Percentiles rank a stretch among this genome's conserved stretches.
phyloP scores from a whole-genome alignment of 768 basidiomycete species.

The Chiua virens region DNA sequence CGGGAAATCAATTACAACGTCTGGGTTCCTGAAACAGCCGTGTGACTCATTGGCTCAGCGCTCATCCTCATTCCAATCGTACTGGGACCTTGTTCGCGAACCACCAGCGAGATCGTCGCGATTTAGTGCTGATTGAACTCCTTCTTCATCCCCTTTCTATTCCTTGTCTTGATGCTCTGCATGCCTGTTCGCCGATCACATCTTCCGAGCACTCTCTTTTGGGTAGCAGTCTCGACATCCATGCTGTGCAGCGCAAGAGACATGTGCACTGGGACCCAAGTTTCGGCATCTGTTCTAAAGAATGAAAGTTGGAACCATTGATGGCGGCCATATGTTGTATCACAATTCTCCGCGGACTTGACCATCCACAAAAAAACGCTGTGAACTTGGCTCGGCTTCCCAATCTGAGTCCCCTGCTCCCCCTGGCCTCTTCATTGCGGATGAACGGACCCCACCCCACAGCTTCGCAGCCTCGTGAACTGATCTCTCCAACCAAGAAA shows the following conservation, averaged over 20 bases:
- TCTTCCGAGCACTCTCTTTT: too few relatives aligned
- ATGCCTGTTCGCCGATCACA: conserved; percentile 24
- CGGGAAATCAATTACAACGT: conserved; percentile 22
- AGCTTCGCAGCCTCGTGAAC: too few relatives aligned
- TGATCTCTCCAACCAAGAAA: conserved; percentile 8
- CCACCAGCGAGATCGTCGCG: conserved; percentile 18
- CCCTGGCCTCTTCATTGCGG: conserved; percentile 23
- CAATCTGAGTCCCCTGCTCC: conserved; percentile 6
- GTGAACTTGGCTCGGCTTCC: conserved; percentile 14
- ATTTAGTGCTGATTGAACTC: conserved; percentile 25
- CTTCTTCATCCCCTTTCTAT: conserved; percentile 7
- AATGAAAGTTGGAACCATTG: background rate
- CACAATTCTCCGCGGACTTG: conserved; percentile 29
- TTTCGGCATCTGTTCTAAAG: conserved; percentile 14
- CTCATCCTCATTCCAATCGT: too few relatives aligned
- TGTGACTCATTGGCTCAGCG: conserved; percentile 3
- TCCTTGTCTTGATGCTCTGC: background rate
- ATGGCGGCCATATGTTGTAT: conserved; percentile 2
- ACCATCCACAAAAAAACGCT: conserved; percentile 6
- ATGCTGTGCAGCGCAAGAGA: background rate
- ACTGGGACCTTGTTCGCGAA: conserved; percentile 12
- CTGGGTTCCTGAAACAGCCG: conserved; percentile 27
- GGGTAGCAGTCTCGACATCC: background rate
- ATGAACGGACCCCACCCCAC: conserved; percentile 9
- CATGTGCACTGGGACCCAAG: conserved; percentile 1